A percentile compares a stretch with the other conserved stretches of the same genome.
These are phyloP conservation scores for Boeremia exigua DNA, from an alignment of 2,329 filamentous ascomycete species.

Conservation along the genomic window DNA sequence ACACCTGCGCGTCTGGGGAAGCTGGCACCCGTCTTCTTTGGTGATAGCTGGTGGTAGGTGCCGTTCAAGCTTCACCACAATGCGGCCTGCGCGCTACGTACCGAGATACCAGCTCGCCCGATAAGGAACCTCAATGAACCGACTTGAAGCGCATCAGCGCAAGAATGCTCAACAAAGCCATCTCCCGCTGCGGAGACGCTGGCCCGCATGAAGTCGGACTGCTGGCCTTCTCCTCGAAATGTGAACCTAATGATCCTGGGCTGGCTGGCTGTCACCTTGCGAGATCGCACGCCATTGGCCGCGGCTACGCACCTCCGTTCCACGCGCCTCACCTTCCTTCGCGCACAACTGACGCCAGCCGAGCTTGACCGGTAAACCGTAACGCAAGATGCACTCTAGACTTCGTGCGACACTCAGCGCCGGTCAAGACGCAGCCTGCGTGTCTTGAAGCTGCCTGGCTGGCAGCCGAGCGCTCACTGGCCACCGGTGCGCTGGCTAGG, in stretches of 20 bases:
- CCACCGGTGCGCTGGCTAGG: constrained; percentile 11
- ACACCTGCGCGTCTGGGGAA: constrained; percentile 31
- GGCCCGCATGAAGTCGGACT: background rate
- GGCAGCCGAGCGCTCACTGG: constrained; percentile 8
- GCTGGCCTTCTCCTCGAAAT: background rate
- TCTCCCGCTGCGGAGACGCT: background rate
- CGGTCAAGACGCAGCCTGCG: constrained; percentile 26
- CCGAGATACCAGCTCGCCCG: constrained; percentile 12
- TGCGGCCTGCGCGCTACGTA: constrained; percentile 22
- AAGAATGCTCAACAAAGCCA: background rate
- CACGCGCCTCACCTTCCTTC: constrained; percentile 17
- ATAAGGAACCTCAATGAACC: constrained; percentile 8
- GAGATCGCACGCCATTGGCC: constrained; percentile 24
- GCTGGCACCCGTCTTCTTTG: constrained; percentile 21
- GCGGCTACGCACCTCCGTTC: constrained; percentile 24
- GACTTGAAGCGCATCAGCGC: background rate
- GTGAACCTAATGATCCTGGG: background rate
- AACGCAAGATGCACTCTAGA: constrained; percentile 24
- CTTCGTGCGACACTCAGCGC: constrained; percentile 27
- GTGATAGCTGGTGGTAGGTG: constrained; percentile 17
- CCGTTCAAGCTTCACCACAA: constrained; percentile 16
- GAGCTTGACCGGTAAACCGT: constrained; percentile 31
- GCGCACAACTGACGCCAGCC: constrained; percentile 16
- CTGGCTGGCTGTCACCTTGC: constrained; percentile 10
- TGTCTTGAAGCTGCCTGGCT: constrained; percentile 7